A percentile compares a stretch with the other conserved stretches of the same genome.
Evolutionary conservation across 495 filamentous ascomycete species (phyloP).

Genomic region (Wilcoxina mikolae): DNA sequence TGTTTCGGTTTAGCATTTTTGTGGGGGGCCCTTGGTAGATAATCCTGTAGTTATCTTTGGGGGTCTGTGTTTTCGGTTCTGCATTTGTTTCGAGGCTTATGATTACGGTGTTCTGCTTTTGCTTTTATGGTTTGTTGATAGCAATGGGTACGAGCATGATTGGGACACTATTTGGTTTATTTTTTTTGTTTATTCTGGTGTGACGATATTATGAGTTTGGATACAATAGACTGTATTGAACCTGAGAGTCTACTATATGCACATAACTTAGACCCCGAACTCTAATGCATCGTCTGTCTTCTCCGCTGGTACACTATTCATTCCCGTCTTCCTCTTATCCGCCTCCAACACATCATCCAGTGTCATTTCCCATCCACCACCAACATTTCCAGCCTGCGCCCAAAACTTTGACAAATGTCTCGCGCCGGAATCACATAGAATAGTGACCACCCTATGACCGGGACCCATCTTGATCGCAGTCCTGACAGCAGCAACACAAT

Average conservation of each 20-base stretch:
- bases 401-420: conserved; percentile 92
- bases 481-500: conserved; percentile 82
- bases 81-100: no score
- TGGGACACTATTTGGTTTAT: background rate
- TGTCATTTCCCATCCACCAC: conserved; percentile 34
- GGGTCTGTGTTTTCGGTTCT: no score
- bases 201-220: conserved; percentile 2
- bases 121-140: background rate
- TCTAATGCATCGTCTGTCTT: conserved; percentile 1
- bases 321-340: conserved; percentile 3
- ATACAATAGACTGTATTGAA: no score
- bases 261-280: no score
- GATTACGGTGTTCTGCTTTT: no score
- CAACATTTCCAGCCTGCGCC: conserved; percentile 62
- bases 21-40: no score
- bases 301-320: background rate
- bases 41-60: no score
- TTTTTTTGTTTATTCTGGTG: background rate
- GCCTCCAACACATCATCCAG: conserved; percentile 25
- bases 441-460: conserved; percentile 72
- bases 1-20: no score
- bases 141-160: background rate
- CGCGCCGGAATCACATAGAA: conserved; percentile 82
- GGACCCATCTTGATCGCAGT: conserved; percentile 59
- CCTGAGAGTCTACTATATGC: no score